A percentile compares a stretch with the other conserved stretches of the same genome.
Evolutionary conservation across 768 basidiomycete genomes (phyloP).

Genomic region (Rhodotorula diobovata): DNA sequence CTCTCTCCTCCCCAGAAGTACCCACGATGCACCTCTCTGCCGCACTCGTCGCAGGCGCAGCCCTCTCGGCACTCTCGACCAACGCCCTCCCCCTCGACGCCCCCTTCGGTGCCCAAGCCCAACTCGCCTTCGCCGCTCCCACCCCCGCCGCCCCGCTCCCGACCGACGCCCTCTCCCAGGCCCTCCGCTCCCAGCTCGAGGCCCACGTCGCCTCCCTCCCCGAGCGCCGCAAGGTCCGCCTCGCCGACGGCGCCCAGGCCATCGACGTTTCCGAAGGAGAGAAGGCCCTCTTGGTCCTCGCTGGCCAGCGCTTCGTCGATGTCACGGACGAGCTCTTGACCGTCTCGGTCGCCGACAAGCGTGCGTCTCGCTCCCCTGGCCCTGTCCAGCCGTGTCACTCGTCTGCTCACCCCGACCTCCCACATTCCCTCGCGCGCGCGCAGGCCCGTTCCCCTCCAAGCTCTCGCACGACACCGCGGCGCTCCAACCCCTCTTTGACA

Average conservation of each 20-base stretch:
- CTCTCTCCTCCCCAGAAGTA: background rate
- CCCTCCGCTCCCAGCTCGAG: conserved; percentile 11
- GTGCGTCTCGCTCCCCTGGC: too few species aligned
- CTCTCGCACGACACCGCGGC: conserved; percentile 22
- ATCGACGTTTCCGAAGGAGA: conserved; percentile 40
- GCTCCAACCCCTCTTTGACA: conserved; percentile 29
- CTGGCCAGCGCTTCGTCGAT: conserved; percentile 36
- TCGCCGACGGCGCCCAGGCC: conserved; percentile 7
- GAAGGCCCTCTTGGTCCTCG: conserved; percentile 38
- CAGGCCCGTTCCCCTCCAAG: conserved; percentile 28
- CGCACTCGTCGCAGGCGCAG: background rate
- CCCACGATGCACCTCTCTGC: background rate
- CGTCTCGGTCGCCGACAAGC: background rate
- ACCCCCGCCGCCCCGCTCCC: background rate
- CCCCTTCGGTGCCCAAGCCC: background rate
- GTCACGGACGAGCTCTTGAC: conserved; percentile 35
- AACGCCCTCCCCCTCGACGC: conserved; percentile 13
- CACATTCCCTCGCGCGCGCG: background rate
- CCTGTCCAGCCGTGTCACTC: too few species aligned
- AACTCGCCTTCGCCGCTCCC: conserved; percentile 16
- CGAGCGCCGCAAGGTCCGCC: conserved; percentile 28
- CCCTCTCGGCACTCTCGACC: background rate
- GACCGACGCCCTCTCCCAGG: background rate
- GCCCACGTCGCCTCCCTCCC: conserved; percentile 34
- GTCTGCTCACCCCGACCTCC: background rate